Percentiles rank a stretch among this genome's conserved stretches.
Conservation (phyloP, 2,329 filamentous ascomycete genomes). For the Eurotiales sp. region DNA sequence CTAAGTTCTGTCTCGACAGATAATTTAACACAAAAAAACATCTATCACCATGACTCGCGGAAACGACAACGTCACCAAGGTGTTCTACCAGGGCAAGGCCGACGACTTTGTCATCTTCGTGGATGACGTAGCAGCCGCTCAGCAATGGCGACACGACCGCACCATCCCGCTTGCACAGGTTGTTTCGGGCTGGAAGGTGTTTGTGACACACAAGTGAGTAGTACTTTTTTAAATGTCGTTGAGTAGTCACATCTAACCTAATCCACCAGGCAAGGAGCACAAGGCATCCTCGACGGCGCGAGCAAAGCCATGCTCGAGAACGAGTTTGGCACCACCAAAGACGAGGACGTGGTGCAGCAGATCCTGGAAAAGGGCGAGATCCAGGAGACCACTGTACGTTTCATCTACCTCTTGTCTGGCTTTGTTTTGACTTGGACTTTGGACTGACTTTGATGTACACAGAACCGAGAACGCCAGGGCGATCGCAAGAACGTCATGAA, state of each 20-base stretch:
- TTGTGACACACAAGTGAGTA: slow-evolving; percentile 82
- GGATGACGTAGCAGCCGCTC: slow-evolving; percentile 42
- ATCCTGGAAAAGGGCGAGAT: slow-evolving; percentile 74
- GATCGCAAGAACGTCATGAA: slow-evolving; percentile 14
- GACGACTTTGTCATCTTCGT: slow-evolving; percentile 68
- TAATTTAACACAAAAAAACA: neutral
- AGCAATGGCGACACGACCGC: slow-evolving; percentile 80
- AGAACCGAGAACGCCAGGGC: slow-evolving; percentile 30
- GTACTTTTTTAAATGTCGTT: no score
- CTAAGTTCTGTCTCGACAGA: no score
- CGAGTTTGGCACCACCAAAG: slow-evolving; percentile 78
- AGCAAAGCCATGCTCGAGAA: slow-evolving; percentile 71
- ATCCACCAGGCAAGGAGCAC: slow-evolving; percentile 68
- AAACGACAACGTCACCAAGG: slow-evolving; percentile 67
- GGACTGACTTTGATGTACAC: neutral
- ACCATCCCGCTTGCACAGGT: slow-evolving; percentile 78
- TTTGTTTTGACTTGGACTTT: neutral
- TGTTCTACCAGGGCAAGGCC: slow-evolving; percentile 75
- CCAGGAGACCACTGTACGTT: slow-evolving; percentile 57
- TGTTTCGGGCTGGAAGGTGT: slow-evolving; percentile 83
- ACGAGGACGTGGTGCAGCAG: slow-evolving; percentile 75
- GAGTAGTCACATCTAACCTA: no score
- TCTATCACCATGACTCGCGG: slow-evolving; percentile 61
- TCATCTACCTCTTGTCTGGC: neutral
- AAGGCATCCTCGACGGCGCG: slow-evolving; percentile 73